These are phyloP conservation scores for Staphylotrichum longicolle DNA, from an alignment of 495 filamentous ascomycete species.

Conservation along the genomic window DNA sequence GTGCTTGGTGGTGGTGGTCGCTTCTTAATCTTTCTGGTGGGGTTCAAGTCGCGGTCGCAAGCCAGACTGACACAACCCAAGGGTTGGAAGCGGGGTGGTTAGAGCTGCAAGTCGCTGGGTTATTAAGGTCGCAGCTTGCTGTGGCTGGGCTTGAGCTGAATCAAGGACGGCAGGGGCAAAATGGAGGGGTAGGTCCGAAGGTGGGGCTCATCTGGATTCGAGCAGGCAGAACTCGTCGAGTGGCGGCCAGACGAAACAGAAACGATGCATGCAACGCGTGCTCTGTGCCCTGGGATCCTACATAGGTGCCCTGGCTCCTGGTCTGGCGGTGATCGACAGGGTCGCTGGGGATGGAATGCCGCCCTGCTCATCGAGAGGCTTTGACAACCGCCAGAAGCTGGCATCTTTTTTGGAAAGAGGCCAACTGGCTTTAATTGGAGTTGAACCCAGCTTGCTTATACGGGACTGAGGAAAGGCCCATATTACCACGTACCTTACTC, in stretches of 20 bases:
- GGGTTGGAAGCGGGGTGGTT: conserved; percentile 17
- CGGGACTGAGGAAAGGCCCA: too few species aligned
- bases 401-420: too few species aligned
- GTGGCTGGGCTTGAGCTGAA: conserved; percentile 6
- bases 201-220: not conserved
- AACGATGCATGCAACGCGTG: not conserved
- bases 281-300: too few species aligned
- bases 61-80: conserved; percentile 1
- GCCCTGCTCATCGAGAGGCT: too few species aligned
- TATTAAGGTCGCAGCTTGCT: conserved; percentile 10
- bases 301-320: too few species aligned
- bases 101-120: conserved; percentile 7
- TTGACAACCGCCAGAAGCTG: too few species aligned
- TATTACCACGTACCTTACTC: too few species aligned
- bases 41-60: conserved; percentile 13
- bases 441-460: too few species aligned
- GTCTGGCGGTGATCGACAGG: too few species aligned
- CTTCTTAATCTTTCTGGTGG: not conserved
- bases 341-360: too few species aligned
- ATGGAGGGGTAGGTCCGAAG: conserved; percentile 5
- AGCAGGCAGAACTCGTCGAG: not conserved
- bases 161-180: not conserved
- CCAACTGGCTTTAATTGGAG: too few species aligned
- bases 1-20: not conserved
- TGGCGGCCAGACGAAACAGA: not conserved